These are phyloP conservation scores for Paramarasmius palmivorus DNA, from an alignment of 1,284 basidiomycete genomes.

Conservation along the genomic window DNA sequence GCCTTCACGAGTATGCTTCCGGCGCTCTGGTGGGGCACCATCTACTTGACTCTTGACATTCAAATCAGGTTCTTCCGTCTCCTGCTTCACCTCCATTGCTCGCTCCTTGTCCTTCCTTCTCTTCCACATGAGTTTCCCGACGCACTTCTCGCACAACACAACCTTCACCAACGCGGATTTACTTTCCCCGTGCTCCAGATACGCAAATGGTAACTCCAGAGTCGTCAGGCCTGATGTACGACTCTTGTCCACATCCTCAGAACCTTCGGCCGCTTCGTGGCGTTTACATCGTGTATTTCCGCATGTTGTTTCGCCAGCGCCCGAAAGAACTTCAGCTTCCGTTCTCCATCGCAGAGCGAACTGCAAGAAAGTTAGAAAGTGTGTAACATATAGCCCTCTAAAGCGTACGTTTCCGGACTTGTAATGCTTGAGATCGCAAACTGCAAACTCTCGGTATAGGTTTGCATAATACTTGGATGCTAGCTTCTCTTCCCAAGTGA, in stretches of 20 bases:
- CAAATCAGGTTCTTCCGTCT: conserved; percentile 21
- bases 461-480: conserved; percentile 85
- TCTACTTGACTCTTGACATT: conserved; percentile 8
- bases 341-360: conserved; percentile 91
- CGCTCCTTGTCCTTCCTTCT: conserved; percentile 63
- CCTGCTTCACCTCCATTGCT: background rate
- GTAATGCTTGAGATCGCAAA: conserved; percentile 93
- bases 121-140: conserved; percentile 86
- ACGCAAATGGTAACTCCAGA: conserved; percentile 87
- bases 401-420: conserved; percentile 79
- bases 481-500: conserved; percentile 77
- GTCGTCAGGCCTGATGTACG: conserved; percentile 50
- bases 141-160: conserved; percentile 77
- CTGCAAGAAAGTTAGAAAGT: conserved; percentile 21
- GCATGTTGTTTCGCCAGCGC: conserved; percentile 83
- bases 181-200: conserved; percentile 72
- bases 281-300: conserved; percentile 82
- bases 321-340: conserved; percentile 83
- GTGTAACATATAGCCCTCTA: background rate
- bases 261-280: conserved; percentile 45
- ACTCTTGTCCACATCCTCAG: conserved; percentile 14
- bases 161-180: conserved; percentile 89
- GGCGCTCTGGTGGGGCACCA: conserved; percentile 16
- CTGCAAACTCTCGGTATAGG: conserved; percentile 88
- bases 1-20: too few relatives aligned